These are phyloP conservation scores for Aspergillus homomorphus DNA, from an alignment of 495 filamentous ascomycete genomes.

Conservation along the genomic window DNA sequence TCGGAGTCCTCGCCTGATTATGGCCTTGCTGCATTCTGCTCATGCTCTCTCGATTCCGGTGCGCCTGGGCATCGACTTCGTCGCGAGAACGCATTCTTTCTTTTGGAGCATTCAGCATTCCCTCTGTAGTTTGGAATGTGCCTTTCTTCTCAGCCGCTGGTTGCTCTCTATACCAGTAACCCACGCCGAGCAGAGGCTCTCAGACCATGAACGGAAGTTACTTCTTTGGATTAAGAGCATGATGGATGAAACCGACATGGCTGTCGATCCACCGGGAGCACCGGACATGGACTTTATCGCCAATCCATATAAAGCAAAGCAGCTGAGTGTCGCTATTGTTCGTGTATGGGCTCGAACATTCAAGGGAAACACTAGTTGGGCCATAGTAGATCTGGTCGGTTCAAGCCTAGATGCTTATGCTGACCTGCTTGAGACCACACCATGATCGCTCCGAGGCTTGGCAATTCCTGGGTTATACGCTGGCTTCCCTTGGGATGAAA, in stretches of 20 bases:
- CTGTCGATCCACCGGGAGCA: slow-evolving; percentile 48
- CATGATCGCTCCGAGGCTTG: background rate
- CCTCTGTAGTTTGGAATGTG: slow-evolving; percentile 53
- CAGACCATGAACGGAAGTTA: slow-evolving; percentile 60
- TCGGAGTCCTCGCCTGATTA: slow-evolving; percentile 47
- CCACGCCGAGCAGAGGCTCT: slow-evolving; percentile 43
- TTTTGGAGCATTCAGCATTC: slow-evolving; percentile 58
- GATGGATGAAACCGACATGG: slow-evolving; percentile 74
- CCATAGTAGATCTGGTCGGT: slow-evolving; percentile 50
- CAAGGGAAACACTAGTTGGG: slow-evolving; percentile 55
- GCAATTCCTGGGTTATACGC: background rate
- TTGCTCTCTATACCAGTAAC: slow-evolving; percentile 47
- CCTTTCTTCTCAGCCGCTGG: slow-evolving; percentile 53
- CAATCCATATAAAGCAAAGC: slow-evolving; percentile 44
- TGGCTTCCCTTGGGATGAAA: background rate
- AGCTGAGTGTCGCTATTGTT: slow-evolving; percentile 51
- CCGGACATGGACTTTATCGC: slow-evolving; percentile 45
- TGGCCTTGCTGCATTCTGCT: slow-evolving; percentile 50
- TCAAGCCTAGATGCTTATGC: slow-evolving; percentile 46
- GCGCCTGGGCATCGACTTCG: slow-evolving; percentile 51
- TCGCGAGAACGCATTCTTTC: slow-evolving; percentile 51
- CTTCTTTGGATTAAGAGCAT: slow-evolving; percentile 67
- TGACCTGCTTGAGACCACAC: slow-evolving; percentile 33
- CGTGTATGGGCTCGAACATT: slow-evolving; percentile 53
- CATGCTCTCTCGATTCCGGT: slow-evolving; percentile 55